phyloP scores from a whole-genome alignment of 1,139 yeast species.

The Nakaseomyces uthaithaninus region DNA sequence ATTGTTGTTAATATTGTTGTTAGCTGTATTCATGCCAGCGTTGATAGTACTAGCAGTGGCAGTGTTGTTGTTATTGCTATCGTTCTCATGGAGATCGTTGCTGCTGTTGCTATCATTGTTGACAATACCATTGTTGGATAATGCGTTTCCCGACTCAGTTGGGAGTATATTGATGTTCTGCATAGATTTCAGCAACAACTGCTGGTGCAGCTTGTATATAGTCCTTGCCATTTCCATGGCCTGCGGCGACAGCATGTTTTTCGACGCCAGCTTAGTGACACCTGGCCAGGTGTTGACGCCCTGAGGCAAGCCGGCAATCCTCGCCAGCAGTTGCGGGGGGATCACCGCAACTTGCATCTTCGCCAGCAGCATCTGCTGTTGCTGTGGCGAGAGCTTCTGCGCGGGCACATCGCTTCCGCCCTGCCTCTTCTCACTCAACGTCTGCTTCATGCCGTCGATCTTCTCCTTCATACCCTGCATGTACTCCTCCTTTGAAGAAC shows the following conservation, averaged over 20 bases:
- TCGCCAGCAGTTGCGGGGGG: slow-evolving; percentile 62
- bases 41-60: slow-evolving; percentile 6
- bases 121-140: neutral
- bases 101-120: slow-evolving; percentile 8
- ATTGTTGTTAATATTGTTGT: slow-evolving; percentile 12
- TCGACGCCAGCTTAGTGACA: slow-evolving; percentile 60
- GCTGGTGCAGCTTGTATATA: slow-evolving; percentile 35
- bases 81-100: slow-evolving; percentile 1
- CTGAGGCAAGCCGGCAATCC: slow-evolving; percentile 76
- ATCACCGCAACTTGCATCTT: slow-evolving; percentile 55
- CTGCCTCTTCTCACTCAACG: slow-evolving; percentile 26
- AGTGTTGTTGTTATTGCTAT: slow-evolving; percentile 6
- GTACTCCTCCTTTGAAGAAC: slow-evolving; percentile 31
- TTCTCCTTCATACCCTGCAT: slow-evolving; percentile 32
- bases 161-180: slow-evolving; percentile 8
- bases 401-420: slow-evolving; percentile 16
- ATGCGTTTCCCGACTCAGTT: neutral
- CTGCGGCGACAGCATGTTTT: slow-evolving; percentile 36
- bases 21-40: slow-evolving; percentile 4
- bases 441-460: slow-evolving; percentile 30
- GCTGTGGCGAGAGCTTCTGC: slow-evolving; percentile 26
- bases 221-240: slow-evolving; percentile 35
- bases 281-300: slow-evolving; percentile 79
- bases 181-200: slow-evolving; percentile 26
- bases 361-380: slow-evolving; percentile 31